Base-by-base conservation (phyloP, 257 asterid species). In the Solanum chaucha region DNA sequence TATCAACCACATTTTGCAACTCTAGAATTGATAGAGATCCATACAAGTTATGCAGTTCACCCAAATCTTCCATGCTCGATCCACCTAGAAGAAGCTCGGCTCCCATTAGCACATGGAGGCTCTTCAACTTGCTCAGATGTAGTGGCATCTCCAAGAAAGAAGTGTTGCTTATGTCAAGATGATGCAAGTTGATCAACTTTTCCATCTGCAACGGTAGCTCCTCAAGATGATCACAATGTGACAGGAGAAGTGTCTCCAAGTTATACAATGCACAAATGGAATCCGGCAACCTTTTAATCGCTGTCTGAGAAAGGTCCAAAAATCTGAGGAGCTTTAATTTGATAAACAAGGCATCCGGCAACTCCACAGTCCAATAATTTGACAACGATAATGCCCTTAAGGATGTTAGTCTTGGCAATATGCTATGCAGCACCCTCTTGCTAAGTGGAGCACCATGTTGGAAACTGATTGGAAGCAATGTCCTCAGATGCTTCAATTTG, bases 341-440 rank as follows among this genome's bases (percentile, higher is more conserved):
- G 48, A 72, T 26, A 36, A 73, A 73, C 68, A 86, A 32, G 8
- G 2, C 48, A 38, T 59, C n/a, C 0, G 70, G 81, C n/a, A 86
- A 3, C 81, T 35, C 80, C 32, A 0, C 1, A 28, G 19, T 78
- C 20, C 0, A 0, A 20, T 61, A 75, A 20, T 2, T 0, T 4
- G 38, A n/a, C 88, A 87, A 38, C 2, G 70, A 74, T 28, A 87
- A 30, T 35, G 73, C 86, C 35, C 82, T 77, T 19, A 87, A 58
- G 26, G 68, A 58, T 28, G 10, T 20, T 10, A 87, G 36, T 2
- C 59, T 55, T 30, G 88, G 68, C 3, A 87, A 4, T 59, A 87
- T 28, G 15, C 20, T 35, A 58, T 59, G 72, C 41, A 87, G 4
- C 26, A 48, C 61, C 67, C 22, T 44, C 28, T 72, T 72, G 28